Conservation (phyloP, 495 filamentous ascomycete genomes). For the Penicillium fimorum region DNA sequence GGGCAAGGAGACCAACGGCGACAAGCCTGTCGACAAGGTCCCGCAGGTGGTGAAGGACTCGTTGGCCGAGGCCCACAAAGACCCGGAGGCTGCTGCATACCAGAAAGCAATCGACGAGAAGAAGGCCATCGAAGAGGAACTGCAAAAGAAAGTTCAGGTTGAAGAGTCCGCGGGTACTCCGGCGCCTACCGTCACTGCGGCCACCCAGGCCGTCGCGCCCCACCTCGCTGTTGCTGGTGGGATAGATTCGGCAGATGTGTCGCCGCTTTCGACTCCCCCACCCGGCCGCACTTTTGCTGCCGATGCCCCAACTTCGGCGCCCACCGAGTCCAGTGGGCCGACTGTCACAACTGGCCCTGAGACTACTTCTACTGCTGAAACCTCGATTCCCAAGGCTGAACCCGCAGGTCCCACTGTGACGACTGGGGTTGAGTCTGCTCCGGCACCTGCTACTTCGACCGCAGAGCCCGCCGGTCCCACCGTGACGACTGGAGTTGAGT, state of each 20-base stretch:
- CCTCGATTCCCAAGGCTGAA: conserved; percentile 23
- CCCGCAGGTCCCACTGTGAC: conserved; percentile 33
- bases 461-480: conserved; percentile 27
- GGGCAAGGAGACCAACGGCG: conserved; percentile 48
- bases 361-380: conserved; percentile 19
- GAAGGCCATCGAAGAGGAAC: conserved; percentile 68
- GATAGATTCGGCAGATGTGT: conserved; percentile 40
- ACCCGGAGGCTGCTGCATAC: conserved; percentile 70
- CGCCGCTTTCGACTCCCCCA: conserved; percentile 43
- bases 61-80: conserved; percentile 57
- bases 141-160: conserved; percentile 54
- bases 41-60: conserved; percentile 75
- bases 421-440: conserved; percentile 29
- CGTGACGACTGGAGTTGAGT: conserved; percentile 36
- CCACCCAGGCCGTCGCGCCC: conserved; percentile 44
- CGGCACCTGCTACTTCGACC: conserved; percentile 18
- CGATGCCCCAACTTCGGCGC: conserved; percentile 18
- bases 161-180: conserved; percentile 50
- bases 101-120: conserved; percentile 71
- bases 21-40: conserved; percentile 52
- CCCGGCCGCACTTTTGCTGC: conserved; percentile 18
- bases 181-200: conserved; percentile 50
- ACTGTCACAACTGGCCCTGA: conserved; percentile 39
- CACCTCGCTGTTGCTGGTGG: conserved; percentile 22
- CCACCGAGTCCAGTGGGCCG: conserved; percentile 21